Evolutionary conservation across 1,284 basidiomycete species (phyloP).

Genomic region (Papiliotrema fonsecae): DNA sequence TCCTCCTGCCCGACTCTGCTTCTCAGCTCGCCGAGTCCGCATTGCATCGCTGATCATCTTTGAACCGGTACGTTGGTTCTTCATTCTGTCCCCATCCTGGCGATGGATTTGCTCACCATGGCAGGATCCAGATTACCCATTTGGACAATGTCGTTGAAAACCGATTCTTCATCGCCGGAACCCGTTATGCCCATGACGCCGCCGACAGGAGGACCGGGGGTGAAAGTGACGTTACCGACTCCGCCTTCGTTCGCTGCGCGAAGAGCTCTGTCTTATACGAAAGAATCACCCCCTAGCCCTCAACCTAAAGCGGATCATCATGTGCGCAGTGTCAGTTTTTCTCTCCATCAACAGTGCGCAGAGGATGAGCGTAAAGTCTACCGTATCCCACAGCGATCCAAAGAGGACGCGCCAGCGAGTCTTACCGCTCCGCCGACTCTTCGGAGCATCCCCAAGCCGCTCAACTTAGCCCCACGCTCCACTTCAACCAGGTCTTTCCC

Average conservation of each 20-base stretch:
- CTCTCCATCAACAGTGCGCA: background rate
- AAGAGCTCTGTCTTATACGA: slow-evolving; percentile 4
- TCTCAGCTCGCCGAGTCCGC: no score
- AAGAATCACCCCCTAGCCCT: background rate
- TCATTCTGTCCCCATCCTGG: no score
- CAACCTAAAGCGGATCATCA: slow-evolving; percentile 1
- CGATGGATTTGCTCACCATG: no score
- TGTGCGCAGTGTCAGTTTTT: slow-evolving; percentile 6
- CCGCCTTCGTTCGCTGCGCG: slow-evolving; percentile 27
- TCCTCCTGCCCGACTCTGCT: no score
- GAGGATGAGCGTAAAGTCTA: slow-evolving; percentile 6
- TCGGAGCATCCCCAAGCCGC: background rate
- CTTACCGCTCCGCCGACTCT: background rate
- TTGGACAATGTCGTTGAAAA: background rate
- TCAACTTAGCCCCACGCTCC: background rate
- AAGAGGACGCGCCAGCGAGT: background rate
- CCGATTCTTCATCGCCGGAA: slow-evolving; percentile 3
- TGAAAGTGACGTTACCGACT: slow-evolving; percentile 23
- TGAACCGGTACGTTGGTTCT: no score
- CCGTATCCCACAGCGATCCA: slow-evolving; percentile 16
- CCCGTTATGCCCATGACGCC: slow-evolving; percentile 9
- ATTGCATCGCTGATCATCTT: no score
- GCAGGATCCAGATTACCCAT: background rate
- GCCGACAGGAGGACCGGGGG: slow-evolving; percentile 4
- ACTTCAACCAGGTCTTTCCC: background rate